Percentiles rank a stretch among this genome's conserved stretches.
Conservation (phyloP, 2,329 filamentous ascomycete genomes). For the Pseudonectria buxi region DNA sequence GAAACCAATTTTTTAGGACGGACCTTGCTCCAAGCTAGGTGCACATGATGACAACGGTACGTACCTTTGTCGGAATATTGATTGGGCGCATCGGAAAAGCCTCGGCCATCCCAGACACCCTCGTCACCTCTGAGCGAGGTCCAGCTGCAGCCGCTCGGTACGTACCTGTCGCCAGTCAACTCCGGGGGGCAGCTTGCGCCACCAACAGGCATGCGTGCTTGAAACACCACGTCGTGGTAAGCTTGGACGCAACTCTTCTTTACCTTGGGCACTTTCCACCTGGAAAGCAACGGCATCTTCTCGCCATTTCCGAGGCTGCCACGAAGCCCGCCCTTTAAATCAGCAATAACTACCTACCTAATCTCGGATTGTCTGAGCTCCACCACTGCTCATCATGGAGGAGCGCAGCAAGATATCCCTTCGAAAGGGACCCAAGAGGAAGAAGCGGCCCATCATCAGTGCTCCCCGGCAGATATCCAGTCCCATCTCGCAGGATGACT, state of each 20-base stretch:
- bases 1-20: conserved; percentile 23
- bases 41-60: conserved; percentile 19
- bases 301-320: too few species aligned
- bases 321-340: too few species aligned
- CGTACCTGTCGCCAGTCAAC: too few species aligned
- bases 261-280: background rate
- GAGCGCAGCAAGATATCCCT: conserved; percentile 57
- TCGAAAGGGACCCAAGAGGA: conserved; percentile 53
- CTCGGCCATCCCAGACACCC: too few species aligned
- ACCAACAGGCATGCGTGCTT: conserved; percentile 8
- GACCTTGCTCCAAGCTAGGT: conserved; percentile 7
- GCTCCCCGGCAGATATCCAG: conserved; percentile 57
- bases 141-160: too few species aligned
- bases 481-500: conserved; percentile 48
- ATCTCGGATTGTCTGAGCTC: too few species aligned
- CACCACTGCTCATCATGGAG: conserved; percentile 41
- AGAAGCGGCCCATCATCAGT: conserved; percentile 54
- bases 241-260: conserved; percentile 2
- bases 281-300: too few species aligned
- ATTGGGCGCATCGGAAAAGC: conserved; percentile 12
- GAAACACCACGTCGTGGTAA: conserved; percentile 5
- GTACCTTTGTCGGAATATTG: conserved; percentile 7
- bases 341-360: too few species aligned
- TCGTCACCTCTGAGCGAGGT: too few species aligned
- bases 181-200: too few species aligned